These are phyloP conservation scores for Fusarium nygamai DNA, from an alignment of 2,329 filamentous ascomycete genomes.

Conservation along the genomic window DNA sequence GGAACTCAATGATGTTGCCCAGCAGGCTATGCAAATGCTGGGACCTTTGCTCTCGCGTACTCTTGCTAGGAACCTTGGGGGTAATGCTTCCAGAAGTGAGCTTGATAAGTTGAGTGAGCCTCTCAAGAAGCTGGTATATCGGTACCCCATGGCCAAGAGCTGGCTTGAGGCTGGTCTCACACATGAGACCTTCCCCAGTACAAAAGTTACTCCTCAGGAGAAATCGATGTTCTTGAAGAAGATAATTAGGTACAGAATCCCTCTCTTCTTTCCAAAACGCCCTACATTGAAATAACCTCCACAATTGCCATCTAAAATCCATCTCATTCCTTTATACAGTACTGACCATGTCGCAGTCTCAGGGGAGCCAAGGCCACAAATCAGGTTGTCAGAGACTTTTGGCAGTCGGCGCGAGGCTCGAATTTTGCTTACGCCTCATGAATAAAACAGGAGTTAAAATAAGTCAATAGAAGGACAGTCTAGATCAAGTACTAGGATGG, in stretches of 20 bases:
- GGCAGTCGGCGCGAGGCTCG: conserved; percentile 71
- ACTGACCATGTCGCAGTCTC: conserved; percentile 55
- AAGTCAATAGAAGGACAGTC: background rate
- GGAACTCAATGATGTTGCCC: conserved; percentile 55
- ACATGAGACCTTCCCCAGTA: conserved; percentile 65
- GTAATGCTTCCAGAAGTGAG: conserved; percentile 75
- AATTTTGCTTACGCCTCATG: conserved; percentile 70
- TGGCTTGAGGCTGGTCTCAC: conserved; percentile 72
- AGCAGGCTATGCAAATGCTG: conserved; percentile 65
- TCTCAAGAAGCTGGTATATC: conserved; percentile 72
- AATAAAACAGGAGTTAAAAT: conserved; percentile 2
- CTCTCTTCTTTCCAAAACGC: too few species aligned
- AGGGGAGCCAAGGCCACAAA: conserved; percentile 73
- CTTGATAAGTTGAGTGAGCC: conserved; percentile 77
- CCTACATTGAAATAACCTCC: too few species aligned
- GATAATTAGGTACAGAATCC: conserved; percentile 62
- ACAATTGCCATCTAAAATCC: background rate
- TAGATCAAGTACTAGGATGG: background rate
- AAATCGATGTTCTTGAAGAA: conserved; percentile 74
- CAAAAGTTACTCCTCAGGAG: conserved; percentile 67
- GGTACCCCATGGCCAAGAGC: conserved; percentile 63
- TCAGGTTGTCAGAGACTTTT: conserved; percentile 76
- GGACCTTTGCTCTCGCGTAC: conserved; percentile 69
- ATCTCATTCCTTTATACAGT: background rate
- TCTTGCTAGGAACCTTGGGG: conserved; percentile 73